Evolutionary conservation across 352 stramenopile species (phyloP).

Genomic region (Phytophthora constricta): DNA sequence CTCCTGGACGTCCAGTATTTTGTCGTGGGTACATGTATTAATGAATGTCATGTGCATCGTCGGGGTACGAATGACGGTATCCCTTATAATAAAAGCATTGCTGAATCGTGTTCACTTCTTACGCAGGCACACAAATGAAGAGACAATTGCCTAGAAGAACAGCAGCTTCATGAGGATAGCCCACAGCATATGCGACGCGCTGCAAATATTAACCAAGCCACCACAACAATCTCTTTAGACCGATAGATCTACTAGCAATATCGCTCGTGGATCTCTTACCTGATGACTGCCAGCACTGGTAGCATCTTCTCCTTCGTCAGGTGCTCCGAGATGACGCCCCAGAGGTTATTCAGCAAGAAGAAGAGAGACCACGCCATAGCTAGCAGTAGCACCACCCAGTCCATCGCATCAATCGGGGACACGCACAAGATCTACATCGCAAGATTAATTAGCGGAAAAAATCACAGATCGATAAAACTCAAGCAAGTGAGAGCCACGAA

Average conservation of each 20-base stretch:
- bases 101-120: constrained; percentile 28
- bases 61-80: too few species aligned
- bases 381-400: constrained; percentile 84
- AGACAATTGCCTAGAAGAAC: constrained; percentile 69
- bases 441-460: not conserved
- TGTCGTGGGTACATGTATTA: constrained; percentile 20
- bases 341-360: constrained; percentile 85
- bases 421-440: constrained; percentile 75
- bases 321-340: constrained; percentile 76
- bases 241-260: constrained; percentile 9
- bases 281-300: constrained; percentile 80
- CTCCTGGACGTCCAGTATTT: constrained; percentile 11
- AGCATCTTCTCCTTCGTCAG: constrained; percentile 90
- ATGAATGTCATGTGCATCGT: constrained; percentile 28
- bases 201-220: constrained; percentile 31
- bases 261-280: constrained; percentile 54
- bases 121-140: constrained; percentile 15
- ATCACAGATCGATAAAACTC: not conserved
- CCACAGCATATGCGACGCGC: constrained; percentile 82
- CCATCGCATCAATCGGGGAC: constrained; percentile 68
- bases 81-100: too few species aligned
- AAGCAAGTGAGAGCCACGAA: constrained; percentile 4
- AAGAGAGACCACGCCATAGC: constrained; percentile 88
- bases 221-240: too few species aligned
- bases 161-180: constrained; percentile 86